Percentiles rank a stretch among this genome's conserved stretches.
These are phyloP conservation scores for Thermothielavioides terrestris DNA, from an alignment of 495 filamentous ascomycete species.

Conservation along the genomic window DNA sequence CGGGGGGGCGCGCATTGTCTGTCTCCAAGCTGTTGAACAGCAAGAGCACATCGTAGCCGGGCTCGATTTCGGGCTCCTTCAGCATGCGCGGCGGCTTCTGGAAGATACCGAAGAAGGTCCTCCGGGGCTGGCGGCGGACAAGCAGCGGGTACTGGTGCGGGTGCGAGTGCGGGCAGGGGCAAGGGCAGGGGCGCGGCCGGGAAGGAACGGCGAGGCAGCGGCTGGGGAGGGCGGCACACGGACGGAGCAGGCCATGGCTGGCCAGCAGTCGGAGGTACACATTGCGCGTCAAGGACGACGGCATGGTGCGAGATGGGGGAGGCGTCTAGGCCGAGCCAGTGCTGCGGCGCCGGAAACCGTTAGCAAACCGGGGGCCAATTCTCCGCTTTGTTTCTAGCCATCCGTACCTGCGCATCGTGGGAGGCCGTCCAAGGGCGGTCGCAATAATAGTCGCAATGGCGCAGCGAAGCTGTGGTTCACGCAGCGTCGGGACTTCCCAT, in stretches of 20 bases:
- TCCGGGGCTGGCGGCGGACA: constrained; percentile 27
- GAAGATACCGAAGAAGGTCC: constrained; percentile 52
- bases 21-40: constrained; percentile 38
- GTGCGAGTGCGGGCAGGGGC: constrained; percentile 7
- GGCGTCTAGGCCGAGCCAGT: constrained; percentile 15
- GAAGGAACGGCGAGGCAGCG: constrained; percentile 11
- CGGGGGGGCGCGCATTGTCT: constrained; percentile 48
- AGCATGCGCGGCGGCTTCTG: constrained; percentile 43
- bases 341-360: background rate
- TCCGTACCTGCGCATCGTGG: constrained; percentile 21
- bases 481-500: background rate
- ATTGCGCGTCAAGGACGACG: constrained; percentile 68
- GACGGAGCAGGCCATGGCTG: constrained; percentile 48
- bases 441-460: constrained; percentile 13
- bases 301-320: constrained; percentile 51
- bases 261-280: constrained; percentile 64
- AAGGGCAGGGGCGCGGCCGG: constrained; percentile 19
- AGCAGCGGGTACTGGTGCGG: constrained; percentile 22
- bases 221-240: constrained; percentile 15
- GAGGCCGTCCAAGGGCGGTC: constrained; percentile 14
- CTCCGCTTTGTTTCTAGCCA: no score
- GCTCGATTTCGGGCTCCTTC: constrained; percentile 48
- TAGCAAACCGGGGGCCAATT: background rate
- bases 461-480: background rate
- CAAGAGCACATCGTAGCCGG: constrained; percentile 51